Evolutionary conservation across 2,329 filamentous ascomycete species (phyloP), one percentile per base, ranked within the genome.

Genomic region (Penicillium sp.): DNA sequence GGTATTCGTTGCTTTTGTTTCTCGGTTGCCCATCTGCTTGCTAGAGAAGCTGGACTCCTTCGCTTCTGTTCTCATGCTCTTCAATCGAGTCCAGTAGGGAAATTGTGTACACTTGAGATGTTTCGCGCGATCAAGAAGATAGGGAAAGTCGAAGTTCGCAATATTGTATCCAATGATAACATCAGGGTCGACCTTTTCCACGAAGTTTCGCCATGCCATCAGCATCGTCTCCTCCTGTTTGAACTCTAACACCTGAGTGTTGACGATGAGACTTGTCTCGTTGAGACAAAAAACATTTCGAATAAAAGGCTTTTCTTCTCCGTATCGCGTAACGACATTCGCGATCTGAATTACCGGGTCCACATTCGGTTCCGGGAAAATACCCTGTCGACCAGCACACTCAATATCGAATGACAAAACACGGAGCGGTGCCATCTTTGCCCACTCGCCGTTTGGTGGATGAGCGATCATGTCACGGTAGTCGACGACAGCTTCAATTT

Each of bases 121-220:
- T 62, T 83, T 90, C 9, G 92, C 94, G 44, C 94, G 85, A 53
- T 96, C 90, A 11, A 99, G 81, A 0, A 99, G 83, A 70, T 99
- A 99, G 0, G 93, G 93, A 61, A 99, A 97, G 79, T 99, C 94
- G 75, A 99, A 99, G 77, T 99, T 99, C 70, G 90, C 81, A 76
- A 96, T 99, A 74, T 99, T 99, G 86, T 99, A 99, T 44, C 94
- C 94, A 53, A 95, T 99, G 68, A 99, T 96, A 61, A 99, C 89
- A 76, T 99, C 94, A 0, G 94, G 93, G 63, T 99, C 94, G 1
- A 94, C 90, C 66, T 90, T 86, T 64, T 95, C 82, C 15, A 99
- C 75, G 62, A 99, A 99, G 56, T 95, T 83, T 67, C 89, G 87
- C 94, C 94, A 99, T 41, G 87, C 85, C 75, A 88, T 86, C n/a